Conservation (phyloP, 176 grass and related monocot species). For the Urochloa ruziziensis region DNA sequence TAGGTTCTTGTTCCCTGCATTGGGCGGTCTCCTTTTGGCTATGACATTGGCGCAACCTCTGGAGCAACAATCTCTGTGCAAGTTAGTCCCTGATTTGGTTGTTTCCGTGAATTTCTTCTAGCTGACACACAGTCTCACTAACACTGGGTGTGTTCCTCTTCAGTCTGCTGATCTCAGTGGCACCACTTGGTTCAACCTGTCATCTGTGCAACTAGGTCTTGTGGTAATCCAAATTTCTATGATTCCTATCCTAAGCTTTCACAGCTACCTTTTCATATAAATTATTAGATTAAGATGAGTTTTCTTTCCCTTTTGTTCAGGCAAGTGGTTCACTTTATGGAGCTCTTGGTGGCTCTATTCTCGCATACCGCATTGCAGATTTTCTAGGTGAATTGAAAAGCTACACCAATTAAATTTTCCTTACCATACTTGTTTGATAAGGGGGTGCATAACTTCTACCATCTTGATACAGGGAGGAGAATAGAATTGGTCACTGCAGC, state of each 20-base stretch:
- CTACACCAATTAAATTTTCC: background rate
- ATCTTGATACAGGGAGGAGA: slow-evolving; percentile 79
- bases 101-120: background rate
- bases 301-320: slow-evolving; percentile 42
- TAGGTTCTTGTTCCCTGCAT: slow-evolving; percentile 89
- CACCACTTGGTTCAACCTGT: slow-evolving; percentile 85
- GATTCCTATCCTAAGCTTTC: background rate
- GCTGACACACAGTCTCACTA: background rate
- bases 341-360: slow-evolving; percentile 82
- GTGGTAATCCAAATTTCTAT: slow-evolving; percentile 56
- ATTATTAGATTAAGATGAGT: slow-evolving; percentile 10
- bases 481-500: slow-evolving; percentile 77
- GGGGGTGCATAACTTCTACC: slow-evolving; percentile 8
- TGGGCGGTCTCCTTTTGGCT: slow-evolving; percentile 88
- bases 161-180: slow-evolving; percentile 92
- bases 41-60: slow-evolving; percentile 90
- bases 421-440: background rate
- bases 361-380: slow-evolving; percentile 71
- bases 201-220: slow-evolving; percentile 81
- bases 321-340: slow-evolving; percentile 96
- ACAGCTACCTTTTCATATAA: background rate
- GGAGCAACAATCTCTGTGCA: slow-evolving; percentile 85
- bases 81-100: slow-evolving; percentile 37
- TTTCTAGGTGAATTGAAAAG: slow-evolving; percentile 56
- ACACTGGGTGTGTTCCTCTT: slow-evolving; percentile 12